Conservation (phyloP, 1,284 basidiomycete species). For the Leccinum colubrinum region DNA sequence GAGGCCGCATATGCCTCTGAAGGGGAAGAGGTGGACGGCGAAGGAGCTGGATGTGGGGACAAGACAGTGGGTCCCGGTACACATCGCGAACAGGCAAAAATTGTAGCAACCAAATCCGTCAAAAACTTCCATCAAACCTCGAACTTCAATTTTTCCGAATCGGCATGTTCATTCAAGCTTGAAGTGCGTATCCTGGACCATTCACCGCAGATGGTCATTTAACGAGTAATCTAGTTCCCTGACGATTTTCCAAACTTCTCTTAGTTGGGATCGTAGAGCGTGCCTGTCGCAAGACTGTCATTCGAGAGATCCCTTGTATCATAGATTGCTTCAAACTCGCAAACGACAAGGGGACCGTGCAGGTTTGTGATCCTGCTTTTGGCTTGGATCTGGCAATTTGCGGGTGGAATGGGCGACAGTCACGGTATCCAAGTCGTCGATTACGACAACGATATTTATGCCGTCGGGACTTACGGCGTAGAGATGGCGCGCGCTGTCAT, state of each 20-base stretch:
- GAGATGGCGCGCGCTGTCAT: constrained; percentile 95
- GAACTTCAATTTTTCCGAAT: constrained; percentile 76
- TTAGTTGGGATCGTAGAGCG: constrained; percentile 91
- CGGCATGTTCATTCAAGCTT: constrained; percentile 75
- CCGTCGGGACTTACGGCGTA: constrained; percentile 91
- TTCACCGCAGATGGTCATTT: not conserved
- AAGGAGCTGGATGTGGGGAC: constrained; percentile 29
- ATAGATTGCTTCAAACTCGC: constrained; percentile 70
- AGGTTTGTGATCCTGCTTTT: constrained; percentile 39
- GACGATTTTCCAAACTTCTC: constrained; percentile 80
- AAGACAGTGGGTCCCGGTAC: constrained; percentile 34
- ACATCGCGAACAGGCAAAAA: constrained; percentile 43
- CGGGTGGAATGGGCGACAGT: constrained; percentile 55
- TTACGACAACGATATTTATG: constrained; percentile 89
- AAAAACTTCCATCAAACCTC: constrained; percentile 58
- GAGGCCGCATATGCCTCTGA: constrained; percentile 66
- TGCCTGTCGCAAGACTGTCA: constrained; percentile 77
- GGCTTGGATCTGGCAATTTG: constrained; percentile 74
- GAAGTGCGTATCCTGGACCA: constrained; percentile 53
- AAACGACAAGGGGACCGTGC: constrained; percentile 51
- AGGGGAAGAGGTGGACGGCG: constrained; percentile 37
- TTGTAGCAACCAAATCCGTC: constrained; percentile 51
- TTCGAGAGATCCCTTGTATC: constrained; percentile 89
- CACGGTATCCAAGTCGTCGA: constrained; percentile 57
- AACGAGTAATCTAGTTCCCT: constrained; percentile 46